A percentile compares a stretch with the other conserved stretches of the same genome.
Conservation (phyloP, 306 rosid species). For the Ammopiptanthus mongolicus region DNA sequence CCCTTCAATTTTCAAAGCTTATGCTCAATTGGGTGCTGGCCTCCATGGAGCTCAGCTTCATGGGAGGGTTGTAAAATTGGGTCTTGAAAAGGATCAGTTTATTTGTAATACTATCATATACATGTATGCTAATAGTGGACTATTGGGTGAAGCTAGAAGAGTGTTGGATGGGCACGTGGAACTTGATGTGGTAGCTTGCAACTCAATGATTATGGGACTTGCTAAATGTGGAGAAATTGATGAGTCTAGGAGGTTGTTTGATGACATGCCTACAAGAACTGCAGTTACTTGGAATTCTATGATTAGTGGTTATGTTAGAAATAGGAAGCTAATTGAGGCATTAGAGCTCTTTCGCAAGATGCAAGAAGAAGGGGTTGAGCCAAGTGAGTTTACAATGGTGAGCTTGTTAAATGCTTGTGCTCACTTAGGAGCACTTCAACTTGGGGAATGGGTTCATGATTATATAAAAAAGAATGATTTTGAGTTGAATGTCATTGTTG, state of each 20-base stretch:
- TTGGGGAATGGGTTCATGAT: conserved; percentile 78
- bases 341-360: conserved; percentile 53
- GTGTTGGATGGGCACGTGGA: conserved; percentile 48
- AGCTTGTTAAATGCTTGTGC: conserved; percentile 85
- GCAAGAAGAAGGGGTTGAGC: conserved; percentile 48
- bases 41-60: conserved; percentile 77
- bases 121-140: conserved; percentile 72
- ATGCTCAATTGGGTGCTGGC: conserved; percentile 56
- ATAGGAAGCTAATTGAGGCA: conserved; percentile 53
- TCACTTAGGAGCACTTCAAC: conserved; percentile 69
- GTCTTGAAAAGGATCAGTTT: conserved; percentile 51
- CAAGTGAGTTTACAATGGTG: conserved; percentile 83
- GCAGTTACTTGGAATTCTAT: conserved; percentile 70
- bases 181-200: conserved; percentile 63
- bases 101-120: conserved; percentile 52
- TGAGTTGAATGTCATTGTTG: conserved; percentile 55
- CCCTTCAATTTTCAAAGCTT: conserved; percentile 89
- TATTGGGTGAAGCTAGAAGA: conserved; percentile 50
- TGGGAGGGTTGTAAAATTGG: conserved; percentile 62
- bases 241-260: conserved; percentile 66
- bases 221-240: conserved; percentile 69
- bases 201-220: conserved; percentile 72
- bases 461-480: conserved; percentile 52
- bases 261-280: conserved; percentile 50
- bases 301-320: conserved; percentile 89